phyloP scores from a whole-genome alignment of 2,329 filamentous ascomycete genomes.

The Mycosphaerella sp. region DNA sequence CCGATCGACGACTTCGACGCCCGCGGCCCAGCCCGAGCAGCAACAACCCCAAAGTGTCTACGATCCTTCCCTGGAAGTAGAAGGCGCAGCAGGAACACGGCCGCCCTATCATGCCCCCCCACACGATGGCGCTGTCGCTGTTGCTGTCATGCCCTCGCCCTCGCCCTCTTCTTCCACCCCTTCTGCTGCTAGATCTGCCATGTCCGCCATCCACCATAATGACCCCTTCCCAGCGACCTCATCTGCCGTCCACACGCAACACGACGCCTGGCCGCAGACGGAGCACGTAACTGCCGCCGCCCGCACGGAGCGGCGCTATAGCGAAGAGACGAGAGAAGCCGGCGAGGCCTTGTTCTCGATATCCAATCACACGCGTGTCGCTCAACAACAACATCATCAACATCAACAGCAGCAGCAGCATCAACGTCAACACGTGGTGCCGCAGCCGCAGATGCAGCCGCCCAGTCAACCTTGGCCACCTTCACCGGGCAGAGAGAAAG shows the following conservation, averaged over 20 bases:
- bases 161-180: background rate
- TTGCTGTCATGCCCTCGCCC: background rate
- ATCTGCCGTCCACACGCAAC: background rate
- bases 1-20: background rate
- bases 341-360: conserved; percentile 22
- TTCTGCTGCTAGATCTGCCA: background rate
- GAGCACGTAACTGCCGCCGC: background rate
- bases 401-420: background rate
- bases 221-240: background rate
- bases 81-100: background rate
- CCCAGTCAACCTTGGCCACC: conserved; percentile 7
- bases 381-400: conserved; percentile 6
- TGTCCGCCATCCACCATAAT: background rate
- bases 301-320: conserved; percentile 16
- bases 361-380: conserved; percentile 13
- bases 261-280: conserved; percentile 7
- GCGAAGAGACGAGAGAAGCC: conserved; percentile 21
- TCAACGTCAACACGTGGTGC: conserved; percentile 3
- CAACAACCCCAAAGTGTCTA: background rate
- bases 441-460: conserved; percentile 1
- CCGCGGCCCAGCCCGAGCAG: conserved; percentile 3
- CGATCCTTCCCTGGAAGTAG: background rate
- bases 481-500: background rate
- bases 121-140: background rate
- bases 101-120: background rate